phyloP scores from a whole-genome alignment of 352 stramenopile genomes.

The Globisporangium canariense region DNA sequence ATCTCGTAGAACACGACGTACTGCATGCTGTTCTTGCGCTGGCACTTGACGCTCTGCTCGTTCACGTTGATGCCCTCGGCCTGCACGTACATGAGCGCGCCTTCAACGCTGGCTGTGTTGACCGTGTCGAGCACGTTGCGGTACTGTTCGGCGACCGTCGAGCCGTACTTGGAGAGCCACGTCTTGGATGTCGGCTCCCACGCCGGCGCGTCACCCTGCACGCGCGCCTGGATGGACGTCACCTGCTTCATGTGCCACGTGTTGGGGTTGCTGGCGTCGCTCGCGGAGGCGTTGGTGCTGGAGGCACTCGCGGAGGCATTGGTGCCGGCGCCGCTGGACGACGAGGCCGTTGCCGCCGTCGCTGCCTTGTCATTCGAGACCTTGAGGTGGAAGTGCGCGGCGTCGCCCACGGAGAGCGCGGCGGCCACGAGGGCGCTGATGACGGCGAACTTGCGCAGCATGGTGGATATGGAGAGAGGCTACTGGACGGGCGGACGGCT shows the following conservation, averaged over 20 bases:
- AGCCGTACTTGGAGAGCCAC: slow-evolving; percentile 31
- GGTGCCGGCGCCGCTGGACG: background rate
- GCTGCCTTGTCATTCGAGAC: slow-evolving; percentile 7
- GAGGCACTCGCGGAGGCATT: slow-evolving; percentile 1
- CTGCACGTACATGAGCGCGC: slow-evolving; percentile 78
- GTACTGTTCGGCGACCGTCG: slow-evolving; percentile 26
- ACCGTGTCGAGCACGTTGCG: slow-evolving; percentile 50
- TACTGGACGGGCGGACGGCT: background rate
- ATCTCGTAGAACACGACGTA: slow-evolving; percentile 37
- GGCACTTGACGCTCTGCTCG: slow-evolving; percentile 21
- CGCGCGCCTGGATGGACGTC: slow-evolving; percentile 49
- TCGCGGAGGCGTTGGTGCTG: background rate
- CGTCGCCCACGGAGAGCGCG: slow-evolving; percentile 15
- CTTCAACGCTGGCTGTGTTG: slow-evolving; percentile 75
- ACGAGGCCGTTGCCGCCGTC: slow-evolving; percentile 3
- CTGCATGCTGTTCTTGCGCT: slow-evolving; percentile 32
- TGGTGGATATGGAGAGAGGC: background rate
- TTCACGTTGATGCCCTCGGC: slow-evolving; percentile 56
- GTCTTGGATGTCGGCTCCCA: slow-evolving; percentile 29
- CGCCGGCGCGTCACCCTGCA: slow-evolving; percentile 43
- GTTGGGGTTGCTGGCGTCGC: slow-evolving; percentile 8
- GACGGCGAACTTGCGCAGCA: slow-evolving; percentile 16
- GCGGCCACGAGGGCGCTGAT: slow-evolving; percentile 16
- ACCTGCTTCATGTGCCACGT: slow-evolving; percentile 40
- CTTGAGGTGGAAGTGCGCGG: slow-evolving; percentile 19